These are phyloP conservation scores for Phytophthora agathidicida DNA, from an alignment of 352 stramenopile genomes.

Conservation along the genomic window DNA sequence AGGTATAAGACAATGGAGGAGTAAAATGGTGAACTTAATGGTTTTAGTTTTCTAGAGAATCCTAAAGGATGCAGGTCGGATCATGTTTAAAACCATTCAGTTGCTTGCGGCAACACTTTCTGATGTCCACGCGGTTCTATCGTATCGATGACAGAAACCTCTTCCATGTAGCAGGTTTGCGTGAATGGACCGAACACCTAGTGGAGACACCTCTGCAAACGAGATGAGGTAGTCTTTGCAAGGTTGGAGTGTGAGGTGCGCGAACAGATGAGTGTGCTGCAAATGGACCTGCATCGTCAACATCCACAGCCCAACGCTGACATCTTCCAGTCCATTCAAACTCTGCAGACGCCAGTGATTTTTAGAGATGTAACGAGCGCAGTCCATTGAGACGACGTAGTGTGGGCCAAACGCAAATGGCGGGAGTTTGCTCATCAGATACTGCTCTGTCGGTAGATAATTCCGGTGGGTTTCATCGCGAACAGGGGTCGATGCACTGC, in stretches of 20 bases:
- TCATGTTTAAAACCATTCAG: too few relatives aligned
- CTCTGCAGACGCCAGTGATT: slow-evolving; percentile 33
- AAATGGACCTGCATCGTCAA: slow-evolving; percentile 52
- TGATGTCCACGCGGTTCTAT: too few relatives aligned
- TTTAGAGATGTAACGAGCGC: slow-evolving; percentile 41
- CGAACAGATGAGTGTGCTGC: not conserved
- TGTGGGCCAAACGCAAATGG: slow-evolving; percentile 43
- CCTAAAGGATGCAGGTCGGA: too few relatives aligned
- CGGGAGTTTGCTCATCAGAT: slow-evolving; percentile 25
- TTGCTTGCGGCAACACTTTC: too few relatives aligned
- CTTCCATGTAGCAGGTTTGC: not conserved
- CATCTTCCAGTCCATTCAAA: slow-evolving; percentile 55
- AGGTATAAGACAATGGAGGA: too few relatives aligned
- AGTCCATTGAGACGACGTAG: slow-evolving; percentile 52
- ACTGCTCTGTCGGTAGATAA: slow-evolving; percentile 11
- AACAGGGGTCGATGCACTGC: slow-evolving; percentile 5
- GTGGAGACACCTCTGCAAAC: slow-evolving; percentile 6
- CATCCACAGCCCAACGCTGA: slow-evolving; percentile 60
- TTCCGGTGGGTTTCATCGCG: slow-evolving; percentile 7
- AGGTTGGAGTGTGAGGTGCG: not conserved
- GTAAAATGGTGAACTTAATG: too few relatives aligned
- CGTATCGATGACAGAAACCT: not conserved
- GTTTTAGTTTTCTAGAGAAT: too few relatives aligned
- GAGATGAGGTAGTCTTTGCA: slow-evolving; percentile 2
- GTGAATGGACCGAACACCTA: slow-evolving; percentile 7